A percentile compares a stretch with the other conserved stretches of the same genome.
phyloP scores from a whole-genome alignment of 1,139 yeast genomes.

The Kodamaea arcana region DNA sequence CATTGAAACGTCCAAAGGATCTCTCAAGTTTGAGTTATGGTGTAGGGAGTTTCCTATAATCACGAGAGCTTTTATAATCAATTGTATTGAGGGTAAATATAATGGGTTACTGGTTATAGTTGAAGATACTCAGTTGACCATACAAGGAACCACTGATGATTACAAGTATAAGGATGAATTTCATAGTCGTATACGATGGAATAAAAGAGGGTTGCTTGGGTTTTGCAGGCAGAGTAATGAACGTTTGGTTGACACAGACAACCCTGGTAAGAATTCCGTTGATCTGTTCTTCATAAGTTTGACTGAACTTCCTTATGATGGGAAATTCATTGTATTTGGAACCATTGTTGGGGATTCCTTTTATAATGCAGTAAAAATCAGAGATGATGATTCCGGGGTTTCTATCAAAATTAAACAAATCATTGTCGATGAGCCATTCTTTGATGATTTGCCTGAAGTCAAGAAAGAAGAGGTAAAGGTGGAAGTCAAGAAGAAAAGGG shows the following conservation, averaged over 20 bases:
- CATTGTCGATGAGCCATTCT: slow-evolving; percentile 36
- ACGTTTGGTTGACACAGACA: no score
- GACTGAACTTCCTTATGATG: slow-evolving; percentile 40
- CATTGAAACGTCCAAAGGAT: slow-evolving; percentile 57
- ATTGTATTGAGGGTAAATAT: slow-evolving; percentile 43
- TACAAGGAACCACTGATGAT: slow-evolving; percentile 2
- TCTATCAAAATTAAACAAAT: slow-evolving; percentile 39
- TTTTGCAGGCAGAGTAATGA: no score
- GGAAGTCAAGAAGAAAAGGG: slow-evolving; percentile 17
- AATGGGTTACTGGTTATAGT: slow-evolving; percentile 39
- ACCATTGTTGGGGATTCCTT: slow-evolving; percentile 58
- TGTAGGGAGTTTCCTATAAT: slow-evolving; percentile 65
- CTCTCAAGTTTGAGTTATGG: slow-evolving; percentile 60
- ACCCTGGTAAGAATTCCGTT: slow-evolving; percentile 43
- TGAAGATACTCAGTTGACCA: slow-evolving; percentile 38
- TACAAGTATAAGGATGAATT: slow-evolving; percentile 40
- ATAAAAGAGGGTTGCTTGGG: slow-evolving; percentile 55
- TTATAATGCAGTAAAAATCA: slow-evolving; percentile 49
- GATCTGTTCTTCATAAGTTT: slow-evolving; percentile 54
- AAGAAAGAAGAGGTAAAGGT: slow-evolving; percentile 8
- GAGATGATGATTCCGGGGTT: slow-evolving; percentile 55
- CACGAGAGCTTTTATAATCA: slow-evolving; percentile 44
- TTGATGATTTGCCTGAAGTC: slow-evolving; percentile 36
- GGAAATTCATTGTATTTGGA: slow-evolving; percentile 57
- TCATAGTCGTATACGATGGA: slow-evolving; percentile 52